These are phyloP conservation scores for Diphasiastrum complanatum DNA, from an alignment of 83 land plant genomes.

Conservation along the genomic window DNA sequence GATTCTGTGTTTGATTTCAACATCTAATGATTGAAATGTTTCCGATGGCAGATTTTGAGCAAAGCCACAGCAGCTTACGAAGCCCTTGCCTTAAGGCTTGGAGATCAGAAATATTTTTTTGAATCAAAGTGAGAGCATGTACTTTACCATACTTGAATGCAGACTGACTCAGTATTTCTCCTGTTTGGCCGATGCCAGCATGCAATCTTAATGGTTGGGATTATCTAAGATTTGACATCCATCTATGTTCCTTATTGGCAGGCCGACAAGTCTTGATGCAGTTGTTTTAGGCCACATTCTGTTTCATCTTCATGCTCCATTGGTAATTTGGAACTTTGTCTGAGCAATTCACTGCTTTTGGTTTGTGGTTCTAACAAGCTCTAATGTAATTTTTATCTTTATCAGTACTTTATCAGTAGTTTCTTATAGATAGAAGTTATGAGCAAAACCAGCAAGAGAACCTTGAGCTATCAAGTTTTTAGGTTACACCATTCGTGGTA, in stretches of 20 bases:
- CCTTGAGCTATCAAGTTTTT: too few species aligned
- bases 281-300: constrained; percentile 25
- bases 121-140: constrained; percentile 37
- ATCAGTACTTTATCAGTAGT: too few species aligned
- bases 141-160: too few species aligned
- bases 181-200: too few species aligned
- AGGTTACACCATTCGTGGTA: too few species aligned
- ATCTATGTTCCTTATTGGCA: constrained; percentile 5
- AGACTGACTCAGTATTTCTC: too few species aligned
- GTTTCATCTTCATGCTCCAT: constrained; percentile 18
- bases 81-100: constrained; percentile 51
- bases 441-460: too few species aligned
- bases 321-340: constrained; percentile 5
- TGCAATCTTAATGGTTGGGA: too few species aligned
- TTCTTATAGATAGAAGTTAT: too few species aligned
- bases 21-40: background rate
- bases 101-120: constrained; percentile 46
- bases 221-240: background rate
- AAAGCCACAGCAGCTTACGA: constrained; percentile 54
- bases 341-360: background rate
- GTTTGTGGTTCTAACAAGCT: background rate
- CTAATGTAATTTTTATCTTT: background rate
- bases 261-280: constrained; percentile 33
- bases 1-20: background rate
- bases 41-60: constrained; percentile 41